Base-by-base conservation (phyloP, 2,329 filamentous ascomycete genomes). In the Fusarium sp. region DNA sequence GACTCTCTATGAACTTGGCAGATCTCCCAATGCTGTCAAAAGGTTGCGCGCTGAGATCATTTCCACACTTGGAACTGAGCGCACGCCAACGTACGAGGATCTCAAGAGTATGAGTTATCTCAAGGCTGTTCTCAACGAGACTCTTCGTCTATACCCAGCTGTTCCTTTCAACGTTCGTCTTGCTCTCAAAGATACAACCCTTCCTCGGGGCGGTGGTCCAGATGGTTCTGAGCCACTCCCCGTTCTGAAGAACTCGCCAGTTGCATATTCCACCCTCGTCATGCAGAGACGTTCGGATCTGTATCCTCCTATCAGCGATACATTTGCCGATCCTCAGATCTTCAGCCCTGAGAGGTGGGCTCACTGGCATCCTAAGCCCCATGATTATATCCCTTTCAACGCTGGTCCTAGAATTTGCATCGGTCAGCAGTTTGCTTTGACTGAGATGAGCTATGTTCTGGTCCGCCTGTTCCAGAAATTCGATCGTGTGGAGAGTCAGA, bases 101-200 rank as follows among this genome's bases (percentile, higher is more conserved):
- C 87, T 98, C 67, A 98, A 97, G 85, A 88, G 88, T 74, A 97
- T 98, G 94, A 92, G 93, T 77, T 98, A 96, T 81, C 89, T 96
- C 66, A 86, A 90, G 81, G 86, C 91, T 76, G 84, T 93, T 56
- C 87, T 97, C 77, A 92, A 94, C 83, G 94, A 97, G 83, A 93
- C 90, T 0, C 88, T 95, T 67, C 91, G 94, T 20, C 83, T 96
- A 17, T 94, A 96, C 81, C 94, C 94, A 1, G 87, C 90, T 20
- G 92, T 96, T 3, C 94, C 94, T 4, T 93, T 93, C 85, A 96
- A 96, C 82, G 88, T 94, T 58, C 91, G 94, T 70, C 84, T 91
- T 38, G 89, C 93, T 18, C 86, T 94, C 18, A 87, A 86, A 66
- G 92, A 95, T 83, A 95, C 94, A 5, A 93, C 90, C 0, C 88